Evolutionary conservation across 306 rosid species (phyloP).

Genomic region (Crotalaria pallida): DNA sequence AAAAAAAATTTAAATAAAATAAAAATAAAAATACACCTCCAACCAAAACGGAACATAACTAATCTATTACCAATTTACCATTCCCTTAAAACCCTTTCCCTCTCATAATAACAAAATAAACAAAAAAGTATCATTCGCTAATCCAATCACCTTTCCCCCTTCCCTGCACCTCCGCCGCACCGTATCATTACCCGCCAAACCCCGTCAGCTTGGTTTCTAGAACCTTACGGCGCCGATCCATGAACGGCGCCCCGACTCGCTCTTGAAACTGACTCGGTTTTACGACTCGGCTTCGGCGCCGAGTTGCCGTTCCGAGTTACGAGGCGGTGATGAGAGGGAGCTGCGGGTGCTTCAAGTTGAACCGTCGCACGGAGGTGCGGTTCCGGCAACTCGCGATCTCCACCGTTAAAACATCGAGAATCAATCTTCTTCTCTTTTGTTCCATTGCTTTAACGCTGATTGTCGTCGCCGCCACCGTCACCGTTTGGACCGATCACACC

Average conservation of each 20-base stretch:
- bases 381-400: conserved; percentile 38
- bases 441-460: conserved; percentile 44
- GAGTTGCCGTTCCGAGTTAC: not conserved
- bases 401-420: conserved; percentile 48
- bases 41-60: no score
- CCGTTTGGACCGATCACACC: conserved; percentile 33
- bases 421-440: conserved; percentile 43
- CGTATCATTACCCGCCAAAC: not conserved
- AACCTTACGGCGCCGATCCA: not conserved
- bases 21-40: no score
- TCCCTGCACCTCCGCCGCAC: conserved; percentile 2
- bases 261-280: not conserved
- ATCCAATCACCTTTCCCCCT: not conserved
- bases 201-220: not conserved
- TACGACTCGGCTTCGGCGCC: not conserved
- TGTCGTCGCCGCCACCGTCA: conserved; percentile 27
- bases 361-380: conserved; percentile 49
- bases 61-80: no score
- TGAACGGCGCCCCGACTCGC: not conserved
- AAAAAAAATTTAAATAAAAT: no score
- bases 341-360: conserved; percentile 18
- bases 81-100: not conserved
- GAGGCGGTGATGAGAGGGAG: conserved; percentile 36
- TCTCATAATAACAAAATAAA: no score
- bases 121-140: not conserved